These are phyloP conservation scores for Glebionis coronaria DNA, from an alignment of 129 eudicot genomes.

Conservation along the genomic window DNA sequence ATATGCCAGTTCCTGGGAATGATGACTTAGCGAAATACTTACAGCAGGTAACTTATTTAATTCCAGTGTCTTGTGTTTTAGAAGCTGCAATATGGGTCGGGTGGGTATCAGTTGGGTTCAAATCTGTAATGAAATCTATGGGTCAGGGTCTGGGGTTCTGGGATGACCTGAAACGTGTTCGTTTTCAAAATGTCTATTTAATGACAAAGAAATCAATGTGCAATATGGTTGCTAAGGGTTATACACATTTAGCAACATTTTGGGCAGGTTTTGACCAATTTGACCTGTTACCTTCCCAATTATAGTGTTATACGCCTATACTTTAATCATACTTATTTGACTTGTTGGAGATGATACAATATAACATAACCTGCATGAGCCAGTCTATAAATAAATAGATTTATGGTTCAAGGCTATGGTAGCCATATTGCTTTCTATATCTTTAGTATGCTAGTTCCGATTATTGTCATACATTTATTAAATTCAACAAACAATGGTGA, in stretches of 20 bases:
- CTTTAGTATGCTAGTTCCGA: neutral
- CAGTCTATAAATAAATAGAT: neutral
- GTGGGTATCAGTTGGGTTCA: neutral
- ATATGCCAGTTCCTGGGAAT: slow-evolving; percentile 57
- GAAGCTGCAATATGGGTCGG: neutral
- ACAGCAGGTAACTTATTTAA: slow-evolving; percentile 68
- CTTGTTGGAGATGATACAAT: neutral
- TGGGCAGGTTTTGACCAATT: too few species aligned
- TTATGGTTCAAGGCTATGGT: neutral
- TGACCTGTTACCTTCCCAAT: too few species aligned
- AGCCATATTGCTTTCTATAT: neutral
- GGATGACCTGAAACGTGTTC: neutral
- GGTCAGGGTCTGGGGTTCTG: neutral
- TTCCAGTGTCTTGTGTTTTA: slow-evolving; percentile 11
- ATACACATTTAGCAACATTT: too few species aligned
- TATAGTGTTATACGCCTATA: neutral
- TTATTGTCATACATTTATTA: neutral
- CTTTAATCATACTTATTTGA: neutral
- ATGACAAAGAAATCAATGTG: too few species aligned
- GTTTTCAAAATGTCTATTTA: too few species aligned
- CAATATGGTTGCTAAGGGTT: too few species aligned
- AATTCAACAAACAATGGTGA: too few species aligned
- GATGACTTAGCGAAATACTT: slow-evolving; percentile 52
- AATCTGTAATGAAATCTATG: too few species aligned
- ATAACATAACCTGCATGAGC: neutral